Evolutionary conservation across 2,329 filamentous ascomycete genomes (phyloP), one percentile per base, ranked within the genome.

Genomic region (Xylaria sp.): DNA sequence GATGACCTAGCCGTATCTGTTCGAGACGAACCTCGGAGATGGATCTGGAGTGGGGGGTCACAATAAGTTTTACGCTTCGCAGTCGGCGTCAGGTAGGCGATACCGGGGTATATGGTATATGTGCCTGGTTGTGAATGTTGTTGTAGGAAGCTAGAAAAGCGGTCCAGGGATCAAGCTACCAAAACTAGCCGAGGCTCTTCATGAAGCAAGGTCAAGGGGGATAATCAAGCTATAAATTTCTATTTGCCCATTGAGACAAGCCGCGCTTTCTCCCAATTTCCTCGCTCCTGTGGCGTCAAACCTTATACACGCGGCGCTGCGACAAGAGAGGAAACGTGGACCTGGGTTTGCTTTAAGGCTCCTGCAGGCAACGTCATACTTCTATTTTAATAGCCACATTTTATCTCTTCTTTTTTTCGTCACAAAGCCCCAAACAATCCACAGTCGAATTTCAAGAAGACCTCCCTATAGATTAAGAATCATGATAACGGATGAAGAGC

Each of bases 331-430:
- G n/a, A 16, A 53, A 35, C 53, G 42, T 51, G 59, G 58, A 50
- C 55, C 29, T 12, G 35, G 55, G 47, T 13, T 23, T 48, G 54
- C 57, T 42, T 44, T 13, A 60, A 18, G 12, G 25, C 29, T 51
- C 65, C 21, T 60, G 62, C 58, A 61, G 32, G 32, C 60, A 60
- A 68, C 68, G 51, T 68, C 57, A 70, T 70, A 58, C 16, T 54
- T 51, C 42, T 55, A 4, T 44, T 29, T 42, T 29, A 58, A 29
- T 10, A 10, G 21, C 37, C 37, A 16, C 6, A 5, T n/a, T 44
- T 8, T 44, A 6, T 16, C 6, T 44, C 5, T n/a, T 18, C 16
- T 18, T 44, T n/a, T 44, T 44, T n/a, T 44, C 66, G 68, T 69
- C 70, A 70, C 64, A 27, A 44, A 44, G 32, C 47, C 47, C n/a